phyloP scores from a whole-genome alignment of 495 filamentous ascomycete species.

The Halenospora varia region DNA sequence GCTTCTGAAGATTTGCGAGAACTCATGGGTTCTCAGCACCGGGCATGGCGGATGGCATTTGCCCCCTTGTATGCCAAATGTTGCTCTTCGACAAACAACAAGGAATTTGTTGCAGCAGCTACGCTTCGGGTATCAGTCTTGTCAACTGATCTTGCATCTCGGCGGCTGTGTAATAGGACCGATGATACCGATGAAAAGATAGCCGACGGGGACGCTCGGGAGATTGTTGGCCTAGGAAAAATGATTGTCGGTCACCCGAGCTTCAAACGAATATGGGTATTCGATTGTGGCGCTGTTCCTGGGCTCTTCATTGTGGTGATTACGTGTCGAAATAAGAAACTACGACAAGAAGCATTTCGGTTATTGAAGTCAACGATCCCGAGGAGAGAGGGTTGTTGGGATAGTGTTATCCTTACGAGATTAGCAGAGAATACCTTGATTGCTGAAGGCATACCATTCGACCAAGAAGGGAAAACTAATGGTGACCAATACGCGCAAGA shows the following conservation, averaged over 20 bases:
- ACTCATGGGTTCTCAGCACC: not conserved
- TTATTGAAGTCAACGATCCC: conserved; percentile 1
- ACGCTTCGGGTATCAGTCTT: not conserved
- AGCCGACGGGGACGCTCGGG: not conserved
- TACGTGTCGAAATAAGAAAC: not conserved
- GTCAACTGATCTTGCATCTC: not conserved
- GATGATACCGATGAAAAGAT: not conserved
- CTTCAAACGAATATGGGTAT: conserved; percentile 2
- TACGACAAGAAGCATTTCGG: not conserved
- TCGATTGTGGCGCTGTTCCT: conserved; percentile 4
- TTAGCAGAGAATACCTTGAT: conserved; percentile 18
- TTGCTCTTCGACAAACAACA: not conserved
- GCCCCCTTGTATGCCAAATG: not conserved
- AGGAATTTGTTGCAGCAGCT: not conserved
- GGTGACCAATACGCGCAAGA: too few species aligned
- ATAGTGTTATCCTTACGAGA: not conserved
- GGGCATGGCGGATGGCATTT: not conserved
- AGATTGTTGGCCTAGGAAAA: not conserved
- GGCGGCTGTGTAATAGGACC: not conserved
- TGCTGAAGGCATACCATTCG: too few species aligned
- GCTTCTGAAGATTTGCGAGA: not conserved
- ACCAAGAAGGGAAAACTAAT: too few species aligned
- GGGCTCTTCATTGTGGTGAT: not conserved
- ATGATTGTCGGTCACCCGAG: not conserved
- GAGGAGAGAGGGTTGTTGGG: conserved; percentile 9